Evolutionary conservation across 176 grass and related monocot genomes (phyloP).

Genomic region (Raddia distichophylla): DNA sequence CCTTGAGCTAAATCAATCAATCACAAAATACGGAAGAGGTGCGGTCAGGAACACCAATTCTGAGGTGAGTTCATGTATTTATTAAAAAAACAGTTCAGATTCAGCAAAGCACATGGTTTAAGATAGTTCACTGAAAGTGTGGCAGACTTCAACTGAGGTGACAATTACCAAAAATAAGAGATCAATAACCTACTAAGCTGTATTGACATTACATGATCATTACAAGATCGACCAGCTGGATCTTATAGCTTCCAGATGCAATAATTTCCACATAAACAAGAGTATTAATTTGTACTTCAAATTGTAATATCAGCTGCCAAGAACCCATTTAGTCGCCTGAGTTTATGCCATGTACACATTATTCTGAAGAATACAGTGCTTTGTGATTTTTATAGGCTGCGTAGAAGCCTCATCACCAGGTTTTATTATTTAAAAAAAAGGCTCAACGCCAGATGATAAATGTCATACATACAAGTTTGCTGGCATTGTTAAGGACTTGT

Average conservation of each 20-base stretch:
- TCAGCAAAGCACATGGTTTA: background rate
- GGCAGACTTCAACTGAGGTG: conserved; percentile 35
- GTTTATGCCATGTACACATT: background rate
- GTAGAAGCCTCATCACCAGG: background rate
- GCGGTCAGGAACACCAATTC: conserved; percentile 36
- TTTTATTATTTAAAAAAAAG: background rate
- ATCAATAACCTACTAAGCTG: background rate
- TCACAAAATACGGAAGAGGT: conserved; percentile 14
- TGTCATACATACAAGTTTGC: background rate
- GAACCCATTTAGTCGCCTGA: conserved; percentile 4
- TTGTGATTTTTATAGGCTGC: background rate
- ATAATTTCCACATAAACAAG: background rate
- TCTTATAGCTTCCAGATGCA: background rate
- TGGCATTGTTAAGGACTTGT: background rate
- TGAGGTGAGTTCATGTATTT: conserved; percentile 36
- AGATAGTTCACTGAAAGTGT: background rate
- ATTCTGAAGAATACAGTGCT: background rate
- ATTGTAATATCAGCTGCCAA: background rate
- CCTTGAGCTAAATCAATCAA: conserved; percentile 56
- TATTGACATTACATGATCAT: background rate
- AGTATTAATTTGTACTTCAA: background rate
- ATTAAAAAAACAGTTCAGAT: background rate
- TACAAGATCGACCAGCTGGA: background rate
- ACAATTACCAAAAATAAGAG: background rate
- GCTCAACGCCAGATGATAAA: background rate